Percentiles rank a stretch among this genome's conserved stretches.
These are phyloP conservation scores for Vitis rupestris DNA, from an alignment of 164 flowering plant genomes.

Conservation along the genomic window DNA sequence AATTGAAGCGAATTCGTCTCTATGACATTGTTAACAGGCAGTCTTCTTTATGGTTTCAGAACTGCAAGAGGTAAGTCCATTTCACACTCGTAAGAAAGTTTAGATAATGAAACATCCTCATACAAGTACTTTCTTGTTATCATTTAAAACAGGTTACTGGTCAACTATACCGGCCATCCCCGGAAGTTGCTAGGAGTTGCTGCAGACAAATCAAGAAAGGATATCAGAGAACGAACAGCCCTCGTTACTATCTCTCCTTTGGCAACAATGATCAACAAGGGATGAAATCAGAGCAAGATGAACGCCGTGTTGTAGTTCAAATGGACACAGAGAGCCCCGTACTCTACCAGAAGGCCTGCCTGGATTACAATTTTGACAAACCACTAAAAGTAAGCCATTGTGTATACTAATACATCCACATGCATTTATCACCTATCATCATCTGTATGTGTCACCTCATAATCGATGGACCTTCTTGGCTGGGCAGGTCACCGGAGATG, in stretches of 20 bases:
- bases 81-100: too few species aligned
- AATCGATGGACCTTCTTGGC: neutral
- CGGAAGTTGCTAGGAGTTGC: conserved; percentile 49
- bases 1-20: conserved; percentile 57
- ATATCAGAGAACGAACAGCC: conserved; percentile 38
- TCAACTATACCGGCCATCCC: conserved; percentile 49
- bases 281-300: conserved; percentile 20
- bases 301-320: conserved; percentile 56
- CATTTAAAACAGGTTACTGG: conserved; percentile 40
- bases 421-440: too few species aligned
- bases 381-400: conserved; percentile 50
- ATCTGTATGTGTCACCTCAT: neutral
- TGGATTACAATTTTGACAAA: conserved; percentile 55
- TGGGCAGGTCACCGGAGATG: conserved; percentile 72
- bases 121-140: neutral
- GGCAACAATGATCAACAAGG: conserved; percentile 37
- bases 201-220: conserved; percentile 60
- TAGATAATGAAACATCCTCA: too few species aligned
- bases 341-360: conserved; percentile 63
- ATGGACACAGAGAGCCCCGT: conserved; percentile 74
- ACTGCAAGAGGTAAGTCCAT: conserved; percentile 44
- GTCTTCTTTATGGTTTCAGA: conserved; percentile 63
- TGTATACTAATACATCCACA: too few species aligned
- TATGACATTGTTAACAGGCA: conserved; percentile 58
- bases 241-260: conserved; percentile 51